Evolutionary conservation across 2,329 filamentous ascomycete species (phyloP).

Genomic region (Aschersonia sp.): DNA sequence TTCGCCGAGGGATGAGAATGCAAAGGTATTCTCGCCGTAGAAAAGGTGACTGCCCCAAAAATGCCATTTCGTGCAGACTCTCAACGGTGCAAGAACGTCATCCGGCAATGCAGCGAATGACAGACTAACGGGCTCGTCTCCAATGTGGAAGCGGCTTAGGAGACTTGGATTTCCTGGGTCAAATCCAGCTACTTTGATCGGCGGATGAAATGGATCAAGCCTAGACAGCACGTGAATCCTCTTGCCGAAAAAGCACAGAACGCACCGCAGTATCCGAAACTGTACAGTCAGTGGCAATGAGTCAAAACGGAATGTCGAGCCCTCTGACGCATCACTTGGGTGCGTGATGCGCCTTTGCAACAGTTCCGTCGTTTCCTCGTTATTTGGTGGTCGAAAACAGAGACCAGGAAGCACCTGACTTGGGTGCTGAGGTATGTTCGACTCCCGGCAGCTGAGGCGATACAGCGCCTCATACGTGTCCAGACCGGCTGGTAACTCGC

Average conservation of each 20-base stretch:
- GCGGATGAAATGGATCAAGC: slow-evolving; percentile 20
- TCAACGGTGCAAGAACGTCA: slow-evolving; percentile 19
- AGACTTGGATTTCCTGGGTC: slow-evolving; percentile 8
- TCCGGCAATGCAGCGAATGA: slow-evolving; percentile 18
- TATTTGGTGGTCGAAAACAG: not conserved
- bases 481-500: not conserved
- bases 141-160: slow-evolving; percentile 25
- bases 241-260: slow-evolving; percentile 18
- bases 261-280: slow-evolving; percentile 19
- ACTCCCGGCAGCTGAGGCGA: slow-evolving; percentile 7
- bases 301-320: not conserved
- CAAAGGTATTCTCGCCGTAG: slow-evolving; percentile 33
- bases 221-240: slow-evolving; percentile 29
- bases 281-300: slow-evolving; percentile 9
- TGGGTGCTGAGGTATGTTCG: slow-evolving; percentile 8
- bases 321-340: not conserved
- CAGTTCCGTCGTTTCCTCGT: not conserved
- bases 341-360: not conserved
- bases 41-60: slow-evolving; percentile 27
- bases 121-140: slow-evolving; percentile 13
- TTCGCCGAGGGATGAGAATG: slow-evolving; percentile 38
- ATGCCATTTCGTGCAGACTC: slow-evolving; percentile 24
- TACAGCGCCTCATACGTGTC: slow-evolving; percentile 5
- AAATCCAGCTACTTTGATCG: slow-evolving; percentile 1
- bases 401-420: slow-evolving; percentile 6